Evolutionary conservation across 345 rosid genomes (phyloP).

Genomic region (Crucihimalaya himalaica): DNA sequence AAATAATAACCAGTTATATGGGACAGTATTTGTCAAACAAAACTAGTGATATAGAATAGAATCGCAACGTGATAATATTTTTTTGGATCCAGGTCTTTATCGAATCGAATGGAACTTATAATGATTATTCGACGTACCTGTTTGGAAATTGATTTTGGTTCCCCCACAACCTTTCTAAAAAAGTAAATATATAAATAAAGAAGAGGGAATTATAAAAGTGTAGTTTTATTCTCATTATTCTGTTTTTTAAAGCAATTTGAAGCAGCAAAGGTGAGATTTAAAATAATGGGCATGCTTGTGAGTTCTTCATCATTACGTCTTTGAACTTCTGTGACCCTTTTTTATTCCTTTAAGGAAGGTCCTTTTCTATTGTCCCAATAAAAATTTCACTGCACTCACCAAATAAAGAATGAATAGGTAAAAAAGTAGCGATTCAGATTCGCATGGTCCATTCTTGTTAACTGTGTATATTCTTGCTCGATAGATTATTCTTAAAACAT

Average conservation of each 20-base stretch:
- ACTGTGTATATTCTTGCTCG: background rate
- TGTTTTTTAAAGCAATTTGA: constrained; percentile 58
- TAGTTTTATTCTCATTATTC: constrained; percentile 60
- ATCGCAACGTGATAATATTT: constrained; percentile 33
- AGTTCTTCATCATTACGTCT: constrained; percentile 74
- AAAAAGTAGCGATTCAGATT: constrained; percentile 23
- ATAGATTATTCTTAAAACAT: background rate
- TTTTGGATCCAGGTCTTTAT: constrained; percentile 52
- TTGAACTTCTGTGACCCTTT: constrained; percentile 52
- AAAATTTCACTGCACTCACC: constrained; percentile 39
- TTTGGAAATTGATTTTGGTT: constrained; percentile 84
- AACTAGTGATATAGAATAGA: background rate
- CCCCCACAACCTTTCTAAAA: constrained; percentile 65
- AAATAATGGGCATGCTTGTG: constrained; percentile 76
- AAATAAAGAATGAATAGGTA: constrained; percentile 28
- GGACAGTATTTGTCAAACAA: constrained; percentile 5
- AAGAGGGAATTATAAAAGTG: constrained; percentile 50
- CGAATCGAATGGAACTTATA: constrained; percentile 60
- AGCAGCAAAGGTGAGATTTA: constrained; percentile 61
- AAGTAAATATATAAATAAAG: constrained; percentile 26
- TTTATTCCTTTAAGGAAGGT: constrained; percentile 39
- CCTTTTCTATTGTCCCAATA: constrained; percentile 53
- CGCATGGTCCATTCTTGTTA: constrained; percentile 14
- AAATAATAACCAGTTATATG: constrained; percentile 1
- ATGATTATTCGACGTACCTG: constrained; percentile 60